phyloP scores from a whole-genome alignment of 352 stramenopile species.

The Phytophthora boehmeriae region DNA sequence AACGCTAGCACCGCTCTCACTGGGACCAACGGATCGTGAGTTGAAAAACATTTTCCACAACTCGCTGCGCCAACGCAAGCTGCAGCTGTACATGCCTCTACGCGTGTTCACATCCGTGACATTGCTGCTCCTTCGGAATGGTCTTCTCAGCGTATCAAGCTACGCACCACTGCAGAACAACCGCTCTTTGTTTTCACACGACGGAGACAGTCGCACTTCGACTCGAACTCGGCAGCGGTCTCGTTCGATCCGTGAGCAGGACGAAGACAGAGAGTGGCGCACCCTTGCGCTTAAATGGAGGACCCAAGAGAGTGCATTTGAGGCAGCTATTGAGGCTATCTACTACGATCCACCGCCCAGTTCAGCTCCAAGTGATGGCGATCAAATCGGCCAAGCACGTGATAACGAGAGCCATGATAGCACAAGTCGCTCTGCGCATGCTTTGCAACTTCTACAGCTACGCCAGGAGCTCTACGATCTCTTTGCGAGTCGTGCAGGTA shows the following conservation, averaged over 20 bases:
- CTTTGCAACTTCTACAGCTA: slow-evolving; percentile 48
- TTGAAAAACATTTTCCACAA: slow-evolving; percentile 75
- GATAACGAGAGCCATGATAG: neutral
- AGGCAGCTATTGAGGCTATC: slow-evolving; percentile 53
- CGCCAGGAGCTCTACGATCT: slow-evolving; percentile 63
- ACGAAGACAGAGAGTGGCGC: slow-evolving; percentile 51
- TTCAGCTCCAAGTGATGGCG: neutral
- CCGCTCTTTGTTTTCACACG: neutral
- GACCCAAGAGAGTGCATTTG: slow-evolving; percentile 52
- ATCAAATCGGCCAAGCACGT: neutral
- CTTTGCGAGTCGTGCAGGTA: slow-evolving; percentile 37
- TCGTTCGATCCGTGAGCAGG: slow-evolving; percentile 32
- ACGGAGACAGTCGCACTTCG: neutral
- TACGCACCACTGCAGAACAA: slow-evolving; percentile 43
- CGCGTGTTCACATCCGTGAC: slow-evolving; percentile 71
- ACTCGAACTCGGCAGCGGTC: slow-evolving; percentile 13
- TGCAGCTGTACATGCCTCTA: slow-evolving; percentile 59
- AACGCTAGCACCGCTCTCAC: slow-evolving; percentile 47
- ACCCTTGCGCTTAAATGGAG: slow-evolving; percentile 63
- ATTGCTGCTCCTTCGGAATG: slow-evolving; percentile 64
- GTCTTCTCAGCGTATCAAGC: slow-evolving; percentile 59
- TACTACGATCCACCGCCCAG: slow-evolving; percentile 23
- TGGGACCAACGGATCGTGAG: slow-evolving; percentile 54
- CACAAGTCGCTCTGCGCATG: slow-evolving; percentile 27
- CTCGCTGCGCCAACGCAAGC: slow-evolving; percentile 56